Conservation (phyloP, 768 basidiomycete genomes). For the Amylocystis lapponica region DNA sequence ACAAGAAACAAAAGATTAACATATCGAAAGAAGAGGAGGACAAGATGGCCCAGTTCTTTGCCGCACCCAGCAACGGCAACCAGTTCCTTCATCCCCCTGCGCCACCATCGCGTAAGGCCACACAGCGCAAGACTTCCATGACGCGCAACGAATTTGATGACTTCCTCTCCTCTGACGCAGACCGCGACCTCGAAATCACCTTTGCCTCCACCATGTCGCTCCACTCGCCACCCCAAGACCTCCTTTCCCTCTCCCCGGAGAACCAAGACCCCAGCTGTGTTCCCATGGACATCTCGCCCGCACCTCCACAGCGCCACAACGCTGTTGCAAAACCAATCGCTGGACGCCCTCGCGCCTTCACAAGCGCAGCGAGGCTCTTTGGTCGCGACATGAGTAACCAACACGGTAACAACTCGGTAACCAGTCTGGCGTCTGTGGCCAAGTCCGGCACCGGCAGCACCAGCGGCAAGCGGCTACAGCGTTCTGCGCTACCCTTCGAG, state of each 20-base stretch:
- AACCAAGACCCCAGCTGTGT: conserved; percentile 39
- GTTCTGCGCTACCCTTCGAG: conserved; percentile 57
- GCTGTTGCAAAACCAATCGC: conserved; percentile 23
- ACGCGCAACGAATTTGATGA: conserved; percentile 52
- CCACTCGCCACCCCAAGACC: conserved; percentile 57
- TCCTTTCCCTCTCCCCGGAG: conserved; percentile 41
- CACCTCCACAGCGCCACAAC: conserved; percentile 31
- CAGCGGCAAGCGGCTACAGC: conserved; percentile 49
- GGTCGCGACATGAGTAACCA: conserved; percentile 70
- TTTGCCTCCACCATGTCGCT: conserved; percentile 82
- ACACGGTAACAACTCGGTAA: conserved; percentile 23
- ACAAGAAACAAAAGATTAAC: conserved; percentile 41
- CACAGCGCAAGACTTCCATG: conserved; percentile 31
- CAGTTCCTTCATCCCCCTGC: conserved; percentile 35
- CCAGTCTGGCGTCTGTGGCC: conserved; percentile 23
- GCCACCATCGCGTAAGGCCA: conserved; percentile 43
- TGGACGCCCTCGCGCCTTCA: conserved; percentile 59
- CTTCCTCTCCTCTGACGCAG: conserved; percentile 69
- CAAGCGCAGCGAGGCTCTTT: conserved; percentile 61
- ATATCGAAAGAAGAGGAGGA: too few relatives aligned
- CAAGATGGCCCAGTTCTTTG: conserved; percentile 44
- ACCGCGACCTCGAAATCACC: conserved; percentile 72
- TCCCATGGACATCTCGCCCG: conserved; percentile 83
- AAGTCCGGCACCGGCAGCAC: conserved; percentile 37
- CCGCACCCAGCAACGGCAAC: conserved; percentile 28